phyloP scores from a whole-genome alignment of 1,139 yeast genomes.

The Debaryomyces coudertii region DNA sequence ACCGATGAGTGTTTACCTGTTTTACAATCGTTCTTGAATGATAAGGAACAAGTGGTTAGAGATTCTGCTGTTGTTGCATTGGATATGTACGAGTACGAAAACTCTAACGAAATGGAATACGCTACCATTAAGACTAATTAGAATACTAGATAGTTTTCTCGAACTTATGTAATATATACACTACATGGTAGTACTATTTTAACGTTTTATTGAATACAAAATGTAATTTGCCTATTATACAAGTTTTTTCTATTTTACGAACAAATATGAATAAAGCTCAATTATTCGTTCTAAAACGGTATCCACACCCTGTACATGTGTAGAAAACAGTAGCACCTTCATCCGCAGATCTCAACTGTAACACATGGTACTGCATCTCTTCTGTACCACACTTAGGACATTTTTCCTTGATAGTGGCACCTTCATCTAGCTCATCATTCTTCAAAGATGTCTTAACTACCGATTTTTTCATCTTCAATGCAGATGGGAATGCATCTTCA shows the following conservation, averaged over 20 bases:
- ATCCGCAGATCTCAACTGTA: constrained; percentile 96
- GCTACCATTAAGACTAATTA: constrained; percentile 44
- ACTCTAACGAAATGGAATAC: constrained; percentile 81
- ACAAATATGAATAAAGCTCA: constrained; percentile 23
- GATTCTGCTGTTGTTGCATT: constrained; percentile 96
- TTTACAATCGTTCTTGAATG: constrained; percentile 74
- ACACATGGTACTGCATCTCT: constrained; percentile 96
- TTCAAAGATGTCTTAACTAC: constrained; percentile 85
- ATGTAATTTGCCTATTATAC: constrained; percentile 12
- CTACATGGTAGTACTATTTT: constrained; percentile 6
- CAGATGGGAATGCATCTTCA: constrained; percentile 90
- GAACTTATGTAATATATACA: constrained; percentile 6
- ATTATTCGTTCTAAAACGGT: constrained; percentile 91
- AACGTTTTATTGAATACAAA: constrained; percentile 9
- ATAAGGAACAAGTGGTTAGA: constrained; percentile 86
- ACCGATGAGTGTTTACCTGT: constrained; percentile 95
- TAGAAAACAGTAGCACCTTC: constrained; percentile 97
- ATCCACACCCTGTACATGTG: constrained; percentile 91
- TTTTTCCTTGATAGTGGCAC: constrained; percentile 93
- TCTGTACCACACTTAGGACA: constrained; percentile 98
- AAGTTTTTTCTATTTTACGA: constrained; percentile 1
- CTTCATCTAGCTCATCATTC: constrained; percentile 82
- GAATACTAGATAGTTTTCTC: background rate
- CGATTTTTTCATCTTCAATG: constrained; percentile 76
- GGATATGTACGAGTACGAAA: constrained; percentile 97